Evolutionary conservation across 1,139 yeast species (phyloP).

Genomic region (Candida tropicalis): DNA sequence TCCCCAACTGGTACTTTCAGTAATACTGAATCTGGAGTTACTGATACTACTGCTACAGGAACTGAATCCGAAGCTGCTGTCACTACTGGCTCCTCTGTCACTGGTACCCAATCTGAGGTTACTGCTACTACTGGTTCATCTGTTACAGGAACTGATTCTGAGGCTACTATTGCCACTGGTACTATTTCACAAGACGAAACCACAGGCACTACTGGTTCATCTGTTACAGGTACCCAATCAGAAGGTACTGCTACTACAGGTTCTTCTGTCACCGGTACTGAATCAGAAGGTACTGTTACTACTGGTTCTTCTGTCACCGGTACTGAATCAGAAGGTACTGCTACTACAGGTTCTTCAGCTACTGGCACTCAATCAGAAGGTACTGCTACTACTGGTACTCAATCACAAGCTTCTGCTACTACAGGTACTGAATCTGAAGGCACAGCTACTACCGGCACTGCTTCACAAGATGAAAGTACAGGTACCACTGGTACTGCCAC

Average conservation of each 20-base stretch:
- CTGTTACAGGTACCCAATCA: no score
- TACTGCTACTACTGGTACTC: background rate
- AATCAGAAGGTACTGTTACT: background rate
- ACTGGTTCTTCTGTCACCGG: background rate
- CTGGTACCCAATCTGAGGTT: background rate
- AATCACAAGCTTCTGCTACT: background rate
- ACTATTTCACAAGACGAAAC: conserved; percentile 6
- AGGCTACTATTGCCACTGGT: conserved; percentile 3
- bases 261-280: background rate
- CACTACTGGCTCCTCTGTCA: background rate
- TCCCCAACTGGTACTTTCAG: conserved; percentile 7
- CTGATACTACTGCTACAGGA: background rate
- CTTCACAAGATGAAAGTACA: no score
- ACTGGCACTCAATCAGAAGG: no score
- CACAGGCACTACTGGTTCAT: background rate
- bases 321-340: conserved; percentile 2
- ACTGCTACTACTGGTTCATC: background rate
- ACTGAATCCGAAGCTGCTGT: background rate
- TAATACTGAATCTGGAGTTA: conserved; percentile 3
- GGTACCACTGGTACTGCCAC: conserved; percentile 5
- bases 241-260: background rate
- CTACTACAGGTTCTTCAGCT: background rate
- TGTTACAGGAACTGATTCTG: background rate
- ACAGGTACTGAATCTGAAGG: background rate
- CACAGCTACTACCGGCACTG: conserved; percentile 5